These are phyloP conservation scores for Apophysomyces trapeziformis DNA, from an alignment of 371 early-diverging fungal genomes.

Conservation along the genomic window DNA sequence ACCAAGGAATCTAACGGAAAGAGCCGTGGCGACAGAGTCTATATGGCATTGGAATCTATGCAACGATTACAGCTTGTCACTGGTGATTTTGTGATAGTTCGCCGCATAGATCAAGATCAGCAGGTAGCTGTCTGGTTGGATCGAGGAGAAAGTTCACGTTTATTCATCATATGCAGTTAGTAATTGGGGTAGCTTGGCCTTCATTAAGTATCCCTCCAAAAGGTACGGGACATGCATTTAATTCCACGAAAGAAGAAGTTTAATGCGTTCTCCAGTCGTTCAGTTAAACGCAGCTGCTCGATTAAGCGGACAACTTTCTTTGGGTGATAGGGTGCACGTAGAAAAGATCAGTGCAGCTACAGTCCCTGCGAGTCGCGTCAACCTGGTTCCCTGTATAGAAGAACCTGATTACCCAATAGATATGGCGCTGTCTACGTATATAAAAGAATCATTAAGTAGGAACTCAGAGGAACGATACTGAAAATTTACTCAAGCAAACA, in stretches of 20 bases:
- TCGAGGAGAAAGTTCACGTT: background rate
- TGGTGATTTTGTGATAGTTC: slow-evolving; percentile 60
- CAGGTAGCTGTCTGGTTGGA: slow-evolving; percentile 2
- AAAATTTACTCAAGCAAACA: slow-evolving; percentile 4
- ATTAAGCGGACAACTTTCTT: slow-evolving; percentile 36
- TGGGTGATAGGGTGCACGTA: slow-evolving; percentile 33
- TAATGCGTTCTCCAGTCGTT: slow-evolving; percentile 26
- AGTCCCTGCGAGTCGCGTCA: background rate
- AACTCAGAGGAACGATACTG: background rate
- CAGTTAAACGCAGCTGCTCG: slow-evolving; percentile 40
- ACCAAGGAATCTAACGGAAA: background rate
- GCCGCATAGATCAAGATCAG: slow-evolving; percentile 19
- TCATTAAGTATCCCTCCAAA: slow-evolving; percentile 33
- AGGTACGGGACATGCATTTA: background rate
- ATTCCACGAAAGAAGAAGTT: background rate
- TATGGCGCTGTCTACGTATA: slow-evolving; percentile 3
- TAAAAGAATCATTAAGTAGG: slow-evolving; percentile 31
- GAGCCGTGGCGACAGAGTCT: slow-evolving; percentile 24
- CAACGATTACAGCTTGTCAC: slow-evolving; percentile 45
- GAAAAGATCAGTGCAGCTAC: slow-evolving; percentile 8
- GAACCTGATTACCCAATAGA: slow-evolving; percentile 9
- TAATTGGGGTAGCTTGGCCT: slow-evolving; percentile 55
- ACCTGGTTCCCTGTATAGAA: background rate
- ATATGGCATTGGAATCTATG: slow-evolving; percentile 55
- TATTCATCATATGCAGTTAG: slow-evolving; percentile 22